A percentile compares a stretch with the other conserved stretches of the same genome.
phyloP scores from a whole-genome alignment of 495 filamentous ascomycete genomes.

The Astrothelium macrocarpum region DNA sequence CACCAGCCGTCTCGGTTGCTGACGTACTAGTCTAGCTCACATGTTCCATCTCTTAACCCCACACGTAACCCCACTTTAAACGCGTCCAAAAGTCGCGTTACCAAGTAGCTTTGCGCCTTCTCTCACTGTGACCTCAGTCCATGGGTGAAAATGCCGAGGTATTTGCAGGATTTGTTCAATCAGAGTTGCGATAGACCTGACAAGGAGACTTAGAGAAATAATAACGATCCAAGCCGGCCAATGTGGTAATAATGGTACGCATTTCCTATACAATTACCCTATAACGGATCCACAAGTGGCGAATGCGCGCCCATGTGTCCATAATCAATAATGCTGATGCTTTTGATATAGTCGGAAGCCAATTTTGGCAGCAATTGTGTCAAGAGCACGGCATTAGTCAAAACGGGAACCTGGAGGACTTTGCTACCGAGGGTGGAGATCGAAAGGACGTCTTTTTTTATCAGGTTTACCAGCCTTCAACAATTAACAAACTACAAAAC shows the following conservation, averaged over 20 bases:
- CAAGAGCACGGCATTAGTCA: conserved; percentile 96
- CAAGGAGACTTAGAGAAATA: conserved; percentile 63
- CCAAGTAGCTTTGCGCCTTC: too few relatives aligned
- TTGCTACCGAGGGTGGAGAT: conserved; percentile 91
- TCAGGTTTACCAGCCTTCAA: conserved; percentile 44
- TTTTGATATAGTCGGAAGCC: conserved; percentile 59
- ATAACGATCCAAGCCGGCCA: conserved; percentile 98
- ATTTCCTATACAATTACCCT: background rate
- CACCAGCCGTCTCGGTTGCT: too few relatives aligned
- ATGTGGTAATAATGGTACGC: conserved; percentile 96
- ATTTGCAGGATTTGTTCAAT: background rate
- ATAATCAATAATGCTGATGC: background rate
- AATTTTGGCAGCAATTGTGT: conserved; percentile 97
- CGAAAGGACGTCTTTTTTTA: conserved; percentile 99
- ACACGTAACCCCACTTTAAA: background rate
- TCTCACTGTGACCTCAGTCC: background rate
- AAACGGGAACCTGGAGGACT: conserved; percentile 92
- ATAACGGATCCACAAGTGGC: background rate
- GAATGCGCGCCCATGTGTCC: too few relatives aligned
- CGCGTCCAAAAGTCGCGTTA: conserved; percentile 1
- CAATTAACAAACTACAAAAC: too few relatives aligned
- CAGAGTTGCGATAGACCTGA: conserved; percentile 5
- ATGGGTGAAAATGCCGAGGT: conserved; percentile 25
- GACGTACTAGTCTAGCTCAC: too few relatives aligned
- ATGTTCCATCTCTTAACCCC: too few relatives aligned